Evolutionary conservation across 345 rosid genomes (phyloP), one percentile per base, ranked within the genome.

Genomic region (Physaria fendleri): DNA sequence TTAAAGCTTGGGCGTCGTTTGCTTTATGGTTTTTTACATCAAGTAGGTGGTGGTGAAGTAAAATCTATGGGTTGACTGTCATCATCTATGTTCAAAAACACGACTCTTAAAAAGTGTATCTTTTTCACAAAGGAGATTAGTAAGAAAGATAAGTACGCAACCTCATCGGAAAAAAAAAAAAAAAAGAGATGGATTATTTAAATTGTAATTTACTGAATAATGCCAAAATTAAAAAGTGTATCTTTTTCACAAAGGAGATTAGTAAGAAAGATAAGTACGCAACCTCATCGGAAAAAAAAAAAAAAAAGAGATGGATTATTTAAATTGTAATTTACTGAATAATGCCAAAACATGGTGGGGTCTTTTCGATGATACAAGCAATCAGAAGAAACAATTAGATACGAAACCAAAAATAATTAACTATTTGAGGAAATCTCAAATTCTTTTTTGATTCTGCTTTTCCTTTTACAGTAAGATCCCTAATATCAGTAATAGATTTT

Each of bases 1-100:
- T 79, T 76, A 85, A 85, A 68, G 93, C 81, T 75, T 59, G 41
- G 56, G 47, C 55, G 2, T 51, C 15, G 15, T 39, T 59, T 44
- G 64, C 69, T 56, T 56, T 13, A 34, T 38, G n/a, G n/a, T 65
- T 72, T 44, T n/a, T 73, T 6, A 51, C 50, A 59, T 41, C 59
- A 8, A 43, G 74, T 67, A 44, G 71, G 69, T n/a, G n/a, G n/a
- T n/a, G n/a, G n/a, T 59, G 63, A 54, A 59, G 55, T 54, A 49
- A 44, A 60, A 55, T 52, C 30, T 50, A 51, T 42, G 15, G 11
- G 33, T 57, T 54, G 42, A 16, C 28, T 29, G 14, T 62, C 54
- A 17, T 47, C 38, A 39, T 67, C 60, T 0, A 11, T 58, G 53
- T 21, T 47, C 6, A 48, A 24, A n/a, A 5, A 30, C 42, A 34